Evolutionary conservation across 257 asterid species (phyloP), one percentile per base, ranked within the genome.

Genomic region (Gentiana macrophylla): DNA sequence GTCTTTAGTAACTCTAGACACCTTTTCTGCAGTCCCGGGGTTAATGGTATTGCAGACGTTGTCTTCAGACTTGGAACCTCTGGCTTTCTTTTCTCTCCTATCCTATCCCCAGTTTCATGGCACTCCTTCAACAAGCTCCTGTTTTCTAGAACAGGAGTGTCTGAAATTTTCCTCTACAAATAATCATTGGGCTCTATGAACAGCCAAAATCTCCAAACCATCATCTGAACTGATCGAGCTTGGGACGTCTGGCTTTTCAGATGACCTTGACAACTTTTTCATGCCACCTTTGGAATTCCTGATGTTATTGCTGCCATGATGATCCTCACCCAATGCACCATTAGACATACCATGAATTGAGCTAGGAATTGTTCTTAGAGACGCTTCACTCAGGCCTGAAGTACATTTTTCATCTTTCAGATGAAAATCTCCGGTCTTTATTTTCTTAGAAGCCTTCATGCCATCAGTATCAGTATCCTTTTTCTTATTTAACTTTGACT

Each of bases 71-170:
- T 74, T 82, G 12, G 92, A 82, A 57, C 73, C 66, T 74, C 82
- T 75, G 48, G 86, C 79, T 80, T 81, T 84, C 89, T 89, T 93
- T 62, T 77, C 94, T 68, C 77, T 84, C 71, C 75, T 77, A 36
- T 53, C 67, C 24, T 24, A 24, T 24, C 24, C 55, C 67, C 90
- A 67, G 65, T 79, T 68, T 79, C 86, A 67, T 48, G 47, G 60
- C 71, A 61, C 51, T 72, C 86, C 59, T 75, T 84, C 49, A 63
- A 43, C 66, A 64, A 63, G 57, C 62, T 78, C 63, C 66, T 67
- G 70, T 72, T 70, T 49, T 70, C 79, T 53, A 52, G 80, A 61
- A 62, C 71, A 60, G 76, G 59, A 35, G 62, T 91, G 58, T 77
- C 76, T 45, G 73, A 53, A 64, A 79, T 92, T 70, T 94, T 74